Evolutionary conservation across 768 basidiomycete genomes (phyloP).

Genomic region (Tubosaeta sp.): DNA sequence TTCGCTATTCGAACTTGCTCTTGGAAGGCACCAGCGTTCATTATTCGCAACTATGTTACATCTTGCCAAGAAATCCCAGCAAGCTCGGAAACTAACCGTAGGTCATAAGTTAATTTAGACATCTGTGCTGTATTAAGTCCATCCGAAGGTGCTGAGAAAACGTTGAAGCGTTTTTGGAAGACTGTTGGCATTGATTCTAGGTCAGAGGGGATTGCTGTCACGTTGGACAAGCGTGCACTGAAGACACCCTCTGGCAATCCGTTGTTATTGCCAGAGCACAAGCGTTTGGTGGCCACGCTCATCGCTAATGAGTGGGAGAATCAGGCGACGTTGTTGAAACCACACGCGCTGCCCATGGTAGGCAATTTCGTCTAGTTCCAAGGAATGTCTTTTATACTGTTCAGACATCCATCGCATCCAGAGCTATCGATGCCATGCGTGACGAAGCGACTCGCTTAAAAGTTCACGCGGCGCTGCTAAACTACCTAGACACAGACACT

Average conservation of each 20-base stretch:
- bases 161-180: slow-evolving; percentile 92
- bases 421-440: slow-evolving; percentile 78
- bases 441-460: slow-evolving; percentile 53
- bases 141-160: slow-evolving; percentile 73
- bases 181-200: slow-evolving; percentile 71
- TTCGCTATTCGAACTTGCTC: neutral
- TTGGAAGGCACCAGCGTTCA: neutral
- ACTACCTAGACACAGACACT: slow-evolving; percentile 93
- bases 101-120: slow-evolving; percentile 13
- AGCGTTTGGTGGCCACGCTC: slow-evolving; percentile 71
- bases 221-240: slow-evolving; percentile 77
- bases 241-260: slow-evolving; percentile 86
- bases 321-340: slow-evolving; percentile 80
- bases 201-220: slow-evolving; percentile 52
- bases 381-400: slow-evolving; percentile 6
- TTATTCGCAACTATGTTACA: slow-evolving; percentile 12
- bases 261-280: slow-evolving; percentile 65
- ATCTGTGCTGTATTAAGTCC: slow-evolving; percentile 1
- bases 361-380: slow-evolving; percentile 12
- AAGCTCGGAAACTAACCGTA: slow-evolving; percentile 64
- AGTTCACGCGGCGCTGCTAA: slow-evolving; percentile 65
- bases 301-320: slow-evolving; percentile 97
- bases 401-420: slow-evolving; percentile 87
- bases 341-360: slow-evolving; percentile 90
- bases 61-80: slow-evolving; percentile 38